Percentiles rank a stretch among this genome's conserved stretches.
Evolutionary conservation across 2,329 filamentous ascomycete species (phyloP).

Genomic region (Phialophora expanda): DNA sequence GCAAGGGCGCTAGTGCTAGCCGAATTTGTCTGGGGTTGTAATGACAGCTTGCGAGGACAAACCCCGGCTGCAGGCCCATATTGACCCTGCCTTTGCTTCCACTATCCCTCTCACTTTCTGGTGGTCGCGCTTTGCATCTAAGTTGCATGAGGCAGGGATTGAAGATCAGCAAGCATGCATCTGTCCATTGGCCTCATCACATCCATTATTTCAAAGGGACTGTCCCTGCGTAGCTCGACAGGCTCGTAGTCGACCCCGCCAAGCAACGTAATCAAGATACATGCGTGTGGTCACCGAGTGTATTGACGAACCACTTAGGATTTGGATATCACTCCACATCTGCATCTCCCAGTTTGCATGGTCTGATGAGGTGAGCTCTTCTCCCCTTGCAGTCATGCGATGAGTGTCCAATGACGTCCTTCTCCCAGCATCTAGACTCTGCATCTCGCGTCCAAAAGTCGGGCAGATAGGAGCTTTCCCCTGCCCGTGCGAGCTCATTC

Average conservation of each 20-base stretch:
- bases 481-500: neutral
- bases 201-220: neutral
- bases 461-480: constrained; percentile 1
- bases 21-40: constrained; percentile 6
- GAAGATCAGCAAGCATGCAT: neutral
- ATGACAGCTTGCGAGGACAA: neutral
- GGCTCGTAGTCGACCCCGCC: neutral
- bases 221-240: neutral
- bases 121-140: neutral
- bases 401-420: constrained; percentile 2
- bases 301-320: constrained; percentile 18
- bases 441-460: neutral
- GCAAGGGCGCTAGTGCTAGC: neutral
- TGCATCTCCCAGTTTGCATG: neutral
- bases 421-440: neutral
- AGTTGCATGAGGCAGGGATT: neutral
- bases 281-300: neutral
- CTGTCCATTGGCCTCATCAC: neutral
- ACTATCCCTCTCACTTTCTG: neutral
- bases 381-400: constrained; percentile 20
- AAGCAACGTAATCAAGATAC: constrained; percentile 14
- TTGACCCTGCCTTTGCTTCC: neutral
- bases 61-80: neutral
- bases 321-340: constrained; percentile 16
- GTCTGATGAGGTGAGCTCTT: constrained; percentile 21